Percentiles rank a stretch among this genome's conserved stretches.
phyloP scores from a whole-genome alignment of 164 flowering plant genomes.

The Chimonanthus salicifolius region DNA sequence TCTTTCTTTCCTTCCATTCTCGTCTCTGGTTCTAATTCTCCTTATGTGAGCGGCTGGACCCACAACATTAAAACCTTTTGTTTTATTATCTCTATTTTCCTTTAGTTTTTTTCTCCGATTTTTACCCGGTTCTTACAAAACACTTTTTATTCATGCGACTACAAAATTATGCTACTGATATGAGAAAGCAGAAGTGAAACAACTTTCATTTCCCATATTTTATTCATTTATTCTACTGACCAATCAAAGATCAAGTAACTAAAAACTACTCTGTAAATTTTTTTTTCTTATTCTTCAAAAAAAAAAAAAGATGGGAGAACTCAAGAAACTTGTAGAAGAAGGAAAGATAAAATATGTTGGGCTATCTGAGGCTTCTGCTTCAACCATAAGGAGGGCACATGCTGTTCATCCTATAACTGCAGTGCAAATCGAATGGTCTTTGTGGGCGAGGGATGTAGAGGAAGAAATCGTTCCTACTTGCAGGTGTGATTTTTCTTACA shows the following conservation, averaged over 20 bases:
- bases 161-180: no score
- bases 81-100: no score
- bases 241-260: background rate
- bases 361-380: conserved; percentile 24
- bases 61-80: no score
- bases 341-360: conserved; percentile 23
- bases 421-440: conserved; percentile 22
- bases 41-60: no score
- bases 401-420: conserved; percentile 28
- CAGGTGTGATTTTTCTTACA: conserved; percentile 10
- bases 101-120: background rate
- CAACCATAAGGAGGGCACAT: conserved; percentile 27
- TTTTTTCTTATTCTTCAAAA: background rate
- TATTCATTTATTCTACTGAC: no score
- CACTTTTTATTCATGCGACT: background rate
- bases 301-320: conserved; percentile 14
- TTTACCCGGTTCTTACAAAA: background rate
- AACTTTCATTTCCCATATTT: no score
- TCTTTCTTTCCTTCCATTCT: no score
- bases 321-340: conserved; percentile 25
- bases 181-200: no score
- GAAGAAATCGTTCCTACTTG: conserved; percentile 25
- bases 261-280: background rate
- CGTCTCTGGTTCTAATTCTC: no score
- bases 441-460: conserved; percentile 11